phyloP scores from a whole-genome alignment of 140 eudicot genomes.

The Erigeron philadelphicus region DNA sequence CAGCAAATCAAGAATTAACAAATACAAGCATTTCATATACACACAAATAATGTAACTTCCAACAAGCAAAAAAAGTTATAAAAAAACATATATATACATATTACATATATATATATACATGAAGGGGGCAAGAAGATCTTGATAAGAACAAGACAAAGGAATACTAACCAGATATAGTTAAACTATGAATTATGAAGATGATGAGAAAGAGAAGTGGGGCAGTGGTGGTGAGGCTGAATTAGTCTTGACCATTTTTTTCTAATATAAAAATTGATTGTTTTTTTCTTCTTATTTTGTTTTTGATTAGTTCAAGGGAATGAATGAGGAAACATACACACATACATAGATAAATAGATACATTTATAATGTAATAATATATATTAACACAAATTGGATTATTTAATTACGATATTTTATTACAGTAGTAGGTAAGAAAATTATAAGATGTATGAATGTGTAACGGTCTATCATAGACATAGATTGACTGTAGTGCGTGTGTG shows the following conservation, averaged over 20 bases:
- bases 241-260: conserved; percentile 16
- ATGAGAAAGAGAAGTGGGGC: conserved; percentile 24
- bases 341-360: conserved; percentile 4
- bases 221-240: conserved; percentile 29
- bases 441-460: neutral
- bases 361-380: neutral
- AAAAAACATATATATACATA: neutral
- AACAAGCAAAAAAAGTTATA: neutral
- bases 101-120: neutral
- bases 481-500: neutral
- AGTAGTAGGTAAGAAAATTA: no score
- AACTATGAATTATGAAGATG: conserved; percentile 12
- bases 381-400: neutral
- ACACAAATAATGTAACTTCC: neutral
- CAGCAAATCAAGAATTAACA: conserved; percentile 11
- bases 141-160: conserved; percentile 21
- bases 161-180: conserved; percentile 20
- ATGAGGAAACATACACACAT: conserved; percentile 2
- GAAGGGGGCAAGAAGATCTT: conserved; percentile 26
- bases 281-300: neutral
- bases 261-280: neutral
- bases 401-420: no score
- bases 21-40: conserved; percentile 6
- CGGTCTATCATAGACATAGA: neutral
- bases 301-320: conserved; percentile 30